A percentile compares a stretch with the other conserved stretches of the same genome.
Conservation (phyloP, 768 basidiomycete species). For the Amanita exitialis region DNA sequence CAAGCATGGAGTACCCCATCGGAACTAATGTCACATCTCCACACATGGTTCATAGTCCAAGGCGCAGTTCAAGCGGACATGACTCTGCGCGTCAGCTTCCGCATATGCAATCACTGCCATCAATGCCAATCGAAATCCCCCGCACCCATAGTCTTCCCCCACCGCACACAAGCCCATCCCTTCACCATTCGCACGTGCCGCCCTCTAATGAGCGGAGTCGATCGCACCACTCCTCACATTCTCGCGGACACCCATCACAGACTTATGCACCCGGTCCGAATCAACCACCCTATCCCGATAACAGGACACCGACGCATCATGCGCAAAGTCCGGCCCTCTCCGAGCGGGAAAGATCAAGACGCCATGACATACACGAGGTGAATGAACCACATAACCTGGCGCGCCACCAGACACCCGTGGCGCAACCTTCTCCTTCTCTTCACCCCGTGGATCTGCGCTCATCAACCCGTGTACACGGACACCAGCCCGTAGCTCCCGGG, state of each 20-base stretch:
- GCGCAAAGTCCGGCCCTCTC: conserved; percentile 41
- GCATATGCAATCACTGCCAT: conserved; percentile 35
- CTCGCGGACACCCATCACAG: conserved; percentile 35
- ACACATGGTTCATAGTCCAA: conserved; percentile 31
- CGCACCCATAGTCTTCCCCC: conserved; percentile 23
- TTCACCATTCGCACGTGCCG: conserved; percentile 20
- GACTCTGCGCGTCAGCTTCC: conserved; percentile 38
- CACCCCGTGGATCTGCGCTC: conserved; percentile 25
- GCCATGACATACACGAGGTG: conserved; percentile 37
- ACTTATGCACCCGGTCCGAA: conserved; percentile 25
- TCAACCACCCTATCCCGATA: conserved; percentile 42
- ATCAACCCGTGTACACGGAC: conserved; percentile 41
- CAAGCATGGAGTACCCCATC: conserved; percentile 38
- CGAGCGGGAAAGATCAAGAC: conserved; percentile 36
- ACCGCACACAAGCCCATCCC: conserved; percentile 20
- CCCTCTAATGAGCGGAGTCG: conserved; percentile 22
- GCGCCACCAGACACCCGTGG: conserved; percentile 19
- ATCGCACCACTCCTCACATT: conserved; percentile 36
- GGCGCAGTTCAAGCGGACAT: conserved; percentile 30
- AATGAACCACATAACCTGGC: conserved; percentile 21
- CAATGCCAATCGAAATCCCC: conserved; percentile 28
- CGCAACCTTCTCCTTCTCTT: conserved; percentile 26
- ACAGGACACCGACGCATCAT: conserved; percentile 32
- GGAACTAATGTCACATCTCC: conserved; percentile 29
- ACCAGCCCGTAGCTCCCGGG: conserved; percentile 59